phyloP scores from a whole-genome alignment of 2,329 filamentous ascomycete species.

The Aspergillus eucalypticola region DNA sequence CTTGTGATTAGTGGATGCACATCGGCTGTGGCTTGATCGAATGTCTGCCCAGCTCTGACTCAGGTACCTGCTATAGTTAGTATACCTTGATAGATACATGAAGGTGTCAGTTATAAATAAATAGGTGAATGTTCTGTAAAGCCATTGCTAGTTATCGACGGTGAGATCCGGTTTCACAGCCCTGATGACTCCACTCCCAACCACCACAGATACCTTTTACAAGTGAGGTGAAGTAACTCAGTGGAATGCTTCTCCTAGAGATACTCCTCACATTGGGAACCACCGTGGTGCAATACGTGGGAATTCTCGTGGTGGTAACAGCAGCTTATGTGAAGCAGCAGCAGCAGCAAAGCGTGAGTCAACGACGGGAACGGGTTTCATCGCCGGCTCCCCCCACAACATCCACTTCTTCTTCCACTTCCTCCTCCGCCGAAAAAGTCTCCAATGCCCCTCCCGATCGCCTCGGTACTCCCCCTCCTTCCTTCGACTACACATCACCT shows the following conservation, averaged over 20 bases:
- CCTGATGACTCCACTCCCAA: too few relatives aligned
- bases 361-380: conserved; percentile 14
- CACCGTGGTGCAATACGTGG: too few relatives aligned
- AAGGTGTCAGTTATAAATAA: too few relatives aligned
- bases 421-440: conserved; percentile 23
- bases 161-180: too few relatives aligned
- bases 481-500: conserved; percentile 19
- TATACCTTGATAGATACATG: neutral
- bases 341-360: conserved; percentile 27
- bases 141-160: too few relatives aligned
- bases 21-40: neutral
- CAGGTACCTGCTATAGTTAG: neutral
- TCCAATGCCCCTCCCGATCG: conserved; percentile 28
- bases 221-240: too few relatives aligned
- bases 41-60: neutral
- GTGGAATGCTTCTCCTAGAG: too few relatives aligned
- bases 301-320: too few relatives aligned
- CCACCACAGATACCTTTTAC: too few relatives aligned
- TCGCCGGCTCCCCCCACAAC: conserved; percentile 21
- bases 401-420: conserved; percentile 14
- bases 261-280: too few relatives aligned
- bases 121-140: too few relatives aligned
- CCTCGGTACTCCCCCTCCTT: conserved; percentile 17
- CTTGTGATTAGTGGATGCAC: conserved; percentile 1
- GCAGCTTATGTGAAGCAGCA: conserved; percentile 28